Evolutionary conservation across 2,329 filamentous ascomycete genomes (phyloP).

Genomic region (Ascocoryne sarcoides): DNA sequence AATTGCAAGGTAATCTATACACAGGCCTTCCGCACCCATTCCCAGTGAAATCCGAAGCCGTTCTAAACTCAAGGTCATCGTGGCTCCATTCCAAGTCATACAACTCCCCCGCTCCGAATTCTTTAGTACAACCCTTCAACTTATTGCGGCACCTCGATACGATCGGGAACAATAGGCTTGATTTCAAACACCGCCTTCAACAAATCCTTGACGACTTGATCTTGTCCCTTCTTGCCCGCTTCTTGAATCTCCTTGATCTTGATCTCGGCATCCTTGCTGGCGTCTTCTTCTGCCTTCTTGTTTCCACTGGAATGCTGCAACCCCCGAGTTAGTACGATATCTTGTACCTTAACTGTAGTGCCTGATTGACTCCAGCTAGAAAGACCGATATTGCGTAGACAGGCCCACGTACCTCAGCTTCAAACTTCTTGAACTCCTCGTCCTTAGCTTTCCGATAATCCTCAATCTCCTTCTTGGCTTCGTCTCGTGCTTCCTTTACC

Average conservation of each 20-base stretch:
- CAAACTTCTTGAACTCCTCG: slow-evolving; percentile 88
- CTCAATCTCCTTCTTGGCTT: slow-evolving; percentile 97
- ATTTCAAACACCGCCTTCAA: slow-evolving; percentile 79
- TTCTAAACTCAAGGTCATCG: background rate
- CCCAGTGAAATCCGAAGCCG: background rate
- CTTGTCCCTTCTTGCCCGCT: slow-evolving; percentile 70
- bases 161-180: slow-evolving; percentile 55
- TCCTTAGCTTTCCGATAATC: slow-evolving; percentile 87
- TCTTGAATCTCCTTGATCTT: slow-evolving; percentile 77
- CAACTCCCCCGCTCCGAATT: background rate
- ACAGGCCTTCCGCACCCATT: slow-evolving; percentile 11
- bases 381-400: too few relatives aligned
- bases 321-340: too few relatives aligned
- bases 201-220: slow-evolving; percentile 73
- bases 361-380: too few relatives aligned
- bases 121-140: too few relatives aligned
- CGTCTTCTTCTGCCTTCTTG: slow-evolving; percentile 69
- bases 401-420: slow-evolving; percentile 56
- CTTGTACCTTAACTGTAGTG: too few relatives aligned
- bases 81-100: background rate
- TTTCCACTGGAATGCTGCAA: slow-evolving; percentile 84
- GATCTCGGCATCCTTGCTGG: slow-evolving; percentile 69
- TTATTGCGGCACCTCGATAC: slow-evolving; percentile 27
- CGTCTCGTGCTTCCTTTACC: slow-evolving; percentile 90
- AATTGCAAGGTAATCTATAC: slow-evolving; percentile 23